Base-by-base conservation (phyloP, 768 basidiomycete genomes). In the Trametes maxima region DNA sequence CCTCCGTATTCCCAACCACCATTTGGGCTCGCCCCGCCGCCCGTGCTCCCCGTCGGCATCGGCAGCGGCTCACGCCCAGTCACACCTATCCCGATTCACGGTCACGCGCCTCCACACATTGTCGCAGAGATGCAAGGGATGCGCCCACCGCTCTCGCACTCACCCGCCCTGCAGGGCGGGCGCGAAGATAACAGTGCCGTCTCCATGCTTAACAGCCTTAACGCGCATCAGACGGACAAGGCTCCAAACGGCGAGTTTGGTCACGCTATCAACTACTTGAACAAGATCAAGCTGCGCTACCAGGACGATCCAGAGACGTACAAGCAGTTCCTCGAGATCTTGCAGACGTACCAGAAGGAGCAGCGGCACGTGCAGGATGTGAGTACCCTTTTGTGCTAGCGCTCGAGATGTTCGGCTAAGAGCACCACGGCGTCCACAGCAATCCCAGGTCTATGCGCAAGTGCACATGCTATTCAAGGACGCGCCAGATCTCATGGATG, bases 221-320 rank as follows among this genome's bases (percentile, higher is more conserved):
- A 65, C 59, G 40, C 60, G 59, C 60, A 64, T 44, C 63, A 67
- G 43, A 37, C 64, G 22, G 70, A 64, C 54, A 65, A 60, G 46
- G 36, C 60, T 13, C 51, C 54, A 6, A 47, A 80, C 12, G 83
- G 80, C 61, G 89, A 98, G 70, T 97, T 94, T 78, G 89, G 90
- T 73, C 89, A 96, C 69, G 97, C 97, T 14, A 98, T 98, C 64
- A 87, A 94, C 68, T 99, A 95, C 73, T 87, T 99, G 68, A 98
- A 97, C 83, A 96, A 95, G 80, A 98, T 99, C 80, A 98, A 98
- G 77, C 87, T 87, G 17, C 87, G 95, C 21, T 98, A 89, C 74
- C 76, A 85, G 12, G 86, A 90, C 65, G 94, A 97, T 61, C 86
- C 90, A n/a, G 93, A 94, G 68, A 95, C 90, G 35, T 94, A 94